Evolutionary conservation across 2,329 filamentous ascomycete genomes (phyloP).

Genomic region (Fusarium pseudoanthophilum): DNA sequence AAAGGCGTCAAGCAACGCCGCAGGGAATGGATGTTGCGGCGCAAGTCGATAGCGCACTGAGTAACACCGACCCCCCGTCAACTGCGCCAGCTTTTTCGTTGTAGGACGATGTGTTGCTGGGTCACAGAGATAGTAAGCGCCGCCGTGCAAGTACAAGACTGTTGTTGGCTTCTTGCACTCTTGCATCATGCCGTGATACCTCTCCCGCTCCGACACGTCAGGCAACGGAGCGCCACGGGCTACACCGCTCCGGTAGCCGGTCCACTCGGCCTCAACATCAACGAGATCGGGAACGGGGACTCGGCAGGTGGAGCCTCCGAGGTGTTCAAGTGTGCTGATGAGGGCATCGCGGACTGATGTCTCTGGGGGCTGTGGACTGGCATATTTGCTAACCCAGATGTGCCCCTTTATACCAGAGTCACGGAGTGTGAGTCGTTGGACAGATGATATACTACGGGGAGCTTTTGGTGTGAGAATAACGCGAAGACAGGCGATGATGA

Average conservation of each 20-base stretch:
- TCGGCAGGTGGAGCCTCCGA: slow-evolving; percentile 32
- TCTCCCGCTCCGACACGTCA: slow-evolving; percentile 68
- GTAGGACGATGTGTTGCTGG: slow-evolving; percentile 72
- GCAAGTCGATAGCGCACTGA: slow-evolving; percentile 79
- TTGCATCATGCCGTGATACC: slow-evolving; percentile 73
- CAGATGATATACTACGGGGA: slow-evolving; percentile 64
- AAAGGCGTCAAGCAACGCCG: slow-evolving; percentile 77
- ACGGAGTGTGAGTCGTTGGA: slow-evolving; percentile 71
- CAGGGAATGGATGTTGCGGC: slow-evolving; percentile 79
- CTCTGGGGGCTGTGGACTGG: slow-evolving; percentile 68
- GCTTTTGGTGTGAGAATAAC: slow-evolving; percentile 63
- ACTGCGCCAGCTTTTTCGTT: slow-evolving; percentile 70
- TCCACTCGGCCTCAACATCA: slow-evolving; percentile 79
- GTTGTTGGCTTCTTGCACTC: slow-evolving; percentile 73
- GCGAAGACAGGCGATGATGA: slow-evolving; percentile 79
- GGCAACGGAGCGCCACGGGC: slow-evolving; percentile 62
- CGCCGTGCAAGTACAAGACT: slow-evolving; percentile 80
- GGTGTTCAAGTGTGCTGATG: slow-evolving; percentile 61
- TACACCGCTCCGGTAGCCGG: slow-evolving; percentile 71
- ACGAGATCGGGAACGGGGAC: slow-evolving; percentile 61
- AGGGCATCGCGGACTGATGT: slow-evolving; percentile 67
- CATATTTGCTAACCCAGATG: slow-evolving; percentile 83
- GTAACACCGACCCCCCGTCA: slow-evolving; percentile 75
- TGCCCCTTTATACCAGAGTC: slow-evolving; percentile 78
- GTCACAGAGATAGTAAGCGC: slow-evolving; percentile 78